Evolutionary conservation across 768 basidiomycete genomes (phyloP).

Genomic region (Lactarius deliciosus): DNA sequence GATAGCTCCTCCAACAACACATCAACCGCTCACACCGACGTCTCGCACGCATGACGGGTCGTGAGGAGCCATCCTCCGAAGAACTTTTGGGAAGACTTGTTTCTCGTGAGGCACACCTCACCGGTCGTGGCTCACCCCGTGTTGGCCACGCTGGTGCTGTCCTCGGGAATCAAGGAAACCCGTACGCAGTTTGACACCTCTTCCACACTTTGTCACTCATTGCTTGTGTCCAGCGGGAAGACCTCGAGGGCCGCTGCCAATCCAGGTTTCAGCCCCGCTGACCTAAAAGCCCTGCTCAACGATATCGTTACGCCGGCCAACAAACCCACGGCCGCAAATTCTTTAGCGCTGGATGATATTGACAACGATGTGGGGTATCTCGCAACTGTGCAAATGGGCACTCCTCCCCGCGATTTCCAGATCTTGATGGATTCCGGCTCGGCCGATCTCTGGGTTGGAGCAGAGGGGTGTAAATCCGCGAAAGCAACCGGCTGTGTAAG

Average conservation of each 20-base stretch:
- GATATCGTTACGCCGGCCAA: constrained; percentile 46
- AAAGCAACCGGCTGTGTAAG: constrained; percentile 43
- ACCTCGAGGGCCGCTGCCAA: constrained; percentile 12
- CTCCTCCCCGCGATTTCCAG: constrained; percentile 43
- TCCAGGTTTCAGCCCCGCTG: constrained; percentile 39
- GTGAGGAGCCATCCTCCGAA: constrained; percentile 47
- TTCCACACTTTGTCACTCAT: background rate
- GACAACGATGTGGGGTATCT: constrained; percentile 55
- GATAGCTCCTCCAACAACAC: constrained; percentile 65
- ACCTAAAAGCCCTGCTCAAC: constrained; percentile 38
- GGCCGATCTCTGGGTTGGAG: constrained; percentile 46
- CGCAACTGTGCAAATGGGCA: constrained; percentile 45
- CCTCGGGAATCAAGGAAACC: constrained; percentile 29
- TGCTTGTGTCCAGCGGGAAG: background rate
- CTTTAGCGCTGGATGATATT: constrained; percentile 72
- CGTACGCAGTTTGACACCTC: background rate
- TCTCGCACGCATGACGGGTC: constrained; percentile 67
- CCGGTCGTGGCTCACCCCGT: background rate
- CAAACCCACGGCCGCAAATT: constrained; percentile 46
- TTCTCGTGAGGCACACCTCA: constrained; percentile 38
- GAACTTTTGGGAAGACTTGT: constrained; percentile 47
- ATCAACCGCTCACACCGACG: constrained; percentile 65
- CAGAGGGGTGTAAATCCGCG: constrained; percentile 37
- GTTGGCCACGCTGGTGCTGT: constrained; percentile 12
- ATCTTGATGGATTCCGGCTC: constrained; percentile 50